Base-by-base conservation (phyloP, 2,329 filamentous ascomycete species). In the Penicillium decumbens region DNA sequence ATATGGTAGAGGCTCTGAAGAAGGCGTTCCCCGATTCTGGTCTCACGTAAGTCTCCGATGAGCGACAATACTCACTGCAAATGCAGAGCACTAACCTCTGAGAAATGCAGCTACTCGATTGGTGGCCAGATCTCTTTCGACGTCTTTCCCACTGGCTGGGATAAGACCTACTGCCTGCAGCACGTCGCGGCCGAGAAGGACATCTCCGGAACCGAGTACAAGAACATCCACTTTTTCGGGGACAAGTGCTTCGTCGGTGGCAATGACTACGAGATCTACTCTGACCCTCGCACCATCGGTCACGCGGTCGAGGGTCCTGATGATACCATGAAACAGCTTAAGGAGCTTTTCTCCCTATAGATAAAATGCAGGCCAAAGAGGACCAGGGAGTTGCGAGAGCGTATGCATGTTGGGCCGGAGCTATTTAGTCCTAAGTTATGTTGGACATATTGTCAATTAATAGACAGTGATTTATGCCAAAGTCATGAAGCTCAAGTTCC, bases 101-200 rank as follows among this genome's bases (percentile, higher is more conserved):
- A 28, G 6, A 32, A 37, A 33, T 43, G 55, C 53, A 91, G 88
- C 37, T 96, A 87, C 78, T 92, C 89, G 56, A 95, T 98, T 64
- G 93, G 93, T 62, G 93, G 93, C 45, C 89, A 96, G 69, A 96
- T 98, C 73, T 96, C 91, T 52, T 98, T 98, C 72, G 93, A 98
- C 68, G 88, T 97, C 64, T 98, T 98, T 80, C 93, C 93, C 57
- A 82, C 78, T 2, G 93, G 93, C 66, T 98, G 93, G 93, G 93
- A 98, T 77, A 98, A 97, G 84, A 95, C 89, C 8, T 98, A 95
- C 80, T 96, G 91, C 76, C 79, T 97, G 60, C 78, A 82, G 62
- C 91, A 96, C 73, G 77, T 97, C 54, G 89, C 93, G 75, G 80
- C 80, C 56, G 91, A 96, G 71, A 84, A 82, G 64, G 85, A 86